Conservation (phyloP, 441 rosid species). For the Francoa sonchifolia region DNA sequence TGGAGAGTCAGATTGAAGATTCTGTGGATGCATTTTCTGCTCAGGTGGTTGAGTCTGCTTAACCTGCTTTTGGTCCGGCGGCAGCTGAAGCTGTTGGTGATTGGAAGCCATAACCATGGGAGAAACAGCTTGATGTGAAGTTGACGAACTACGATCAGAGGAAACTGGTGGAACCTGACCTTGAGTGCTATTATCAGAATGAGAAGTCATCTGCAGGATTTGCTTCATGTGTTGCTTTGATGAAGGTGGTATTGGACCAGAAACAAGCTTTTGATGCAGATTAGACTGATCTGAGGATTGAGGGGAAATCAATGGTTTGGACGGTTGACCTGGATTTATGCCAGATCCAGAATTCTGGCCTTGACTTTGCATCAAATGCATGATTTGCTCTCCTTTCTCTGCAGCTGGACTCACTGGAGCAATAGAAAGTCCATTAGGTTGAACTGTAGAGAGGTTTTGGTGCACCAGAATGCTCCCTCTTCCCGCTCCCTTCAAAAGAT, state of each 20-base stretch:
- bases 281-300: slow-evolving; percentile 50
- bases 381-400: slow-evolving; percentile 59
- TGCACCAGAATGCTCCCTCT: slow-evolving; percentile 63
- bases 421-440: slow-evolving; percentile 58
- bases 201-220: slow-evolving; percentile 43
- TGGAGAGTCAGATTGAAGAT: slow-evolving; percentile 33
- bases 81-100: slow-evolving; percentile 44
- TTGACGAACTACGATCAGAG: slow-evolving; percentile 31
- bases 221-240: slow-evolving; percentile 31
- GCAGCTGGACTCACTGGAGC: slow-evolving; percentile 46
- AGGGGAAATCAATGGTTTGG: slow-evolving; percentile 48
- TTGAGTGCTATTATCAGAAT: slow-evolving; percentile 44
- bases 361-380: slow-evolving; percentile 55
- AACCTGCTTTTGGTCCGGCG: slow-evolving; percentile 53
- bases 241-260: slow-evolving; percentile 30
- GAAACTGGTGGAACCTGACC: slow-evolving; percentile 43
- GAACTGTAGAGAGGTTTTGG: slow-evolving; percentile 56
- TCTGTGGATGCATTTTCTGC: slow-evolving; percentile 58
- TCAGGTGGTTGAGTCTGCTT: slow-evolving; percentile 38
- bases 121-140: slow-evolving; percentile 37
- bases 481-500: slow-evolving; percentile 63
- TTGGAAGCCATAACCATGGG: slow-evolving; percentile 40
- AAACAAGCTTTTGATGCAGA: slow-evolving; percentile 38
- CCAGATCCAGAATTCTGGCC: slow-evolving; percentile 47
- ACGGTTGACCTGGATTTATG: slow-evolving; percentile 36